Evolutionary conservation across 495 filamentous ascomycete species (phyloP).

Genomic region (Cercophora sp.): DNA sequence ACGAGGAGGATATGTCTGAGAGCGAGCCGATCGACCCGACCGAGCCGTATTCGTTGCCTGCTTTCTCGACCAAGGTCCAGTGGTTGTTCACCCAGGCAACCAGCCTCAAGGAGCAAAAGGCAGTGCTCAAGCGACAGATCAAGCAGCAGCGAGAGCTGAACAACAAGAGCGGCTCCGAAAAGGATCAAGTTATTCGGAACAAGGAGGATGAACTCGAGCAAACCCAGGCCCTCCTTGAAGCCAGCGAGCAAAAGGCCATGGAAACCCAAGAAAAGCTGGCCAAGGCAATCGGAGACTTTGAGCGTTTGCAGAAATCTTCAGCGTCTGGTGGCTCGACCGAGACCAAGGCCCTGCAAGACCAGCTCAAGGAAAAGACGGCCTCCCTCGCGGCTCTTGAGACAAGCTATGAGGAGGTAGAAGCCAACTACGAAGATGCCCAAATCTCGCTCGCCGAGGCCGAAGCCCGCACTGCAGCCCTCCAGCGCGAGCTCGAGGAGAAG

Average conservation of each 20-base stretch:
- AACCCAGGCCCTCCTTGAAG: constrained; percentile 45
- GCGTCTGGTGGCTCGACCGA: constrained; percentile 30
- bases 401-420: constrained; percentile 38
- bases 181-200: constrained; percentile 50
- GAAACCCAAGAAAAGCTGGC: constrained; percentile 42
- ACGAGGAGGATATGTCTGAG: constrained; percentile 45
- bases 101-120: constrained; percentile 75
- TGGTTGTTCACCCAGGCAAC: constrained; percentile 62
- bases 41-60: constrained; percentile 61
- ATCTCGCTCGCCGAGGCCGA: constrained; percentile 29
- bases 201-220: constrained; percentile 48
- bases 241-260: constrained; percentile 46
- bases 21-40: constrained; percentile 47
- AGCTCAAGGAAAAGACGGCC: constrained; percentile 47
- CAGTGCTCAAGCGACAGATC: constrained; percentile 78
- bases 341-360: constrained; percentile 39
- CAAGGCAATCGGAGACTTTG: constrained; percentile 51
- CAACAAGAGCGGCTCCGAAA: constrained; percentile 58
- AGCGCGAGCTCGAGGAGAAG: constrained; percentile 17
- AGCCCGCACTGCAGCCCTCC: constrained; percentile 11
- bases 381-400: constrained; percentile 46
- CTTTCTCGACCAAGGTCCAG: constrained; percentile 73
- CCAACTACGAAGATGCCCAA: constrained; percentile 38
- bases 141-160: constrained; percentile 90
- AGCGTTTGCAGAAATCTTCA: constrained; percentile 36